A percentile compares a stretch with the other conserved stretches of the same genome.
Evolutionary conservation across 345 rosid genomes (phyloP).

Genomic region (Hypericum androsaemum): DNA sequence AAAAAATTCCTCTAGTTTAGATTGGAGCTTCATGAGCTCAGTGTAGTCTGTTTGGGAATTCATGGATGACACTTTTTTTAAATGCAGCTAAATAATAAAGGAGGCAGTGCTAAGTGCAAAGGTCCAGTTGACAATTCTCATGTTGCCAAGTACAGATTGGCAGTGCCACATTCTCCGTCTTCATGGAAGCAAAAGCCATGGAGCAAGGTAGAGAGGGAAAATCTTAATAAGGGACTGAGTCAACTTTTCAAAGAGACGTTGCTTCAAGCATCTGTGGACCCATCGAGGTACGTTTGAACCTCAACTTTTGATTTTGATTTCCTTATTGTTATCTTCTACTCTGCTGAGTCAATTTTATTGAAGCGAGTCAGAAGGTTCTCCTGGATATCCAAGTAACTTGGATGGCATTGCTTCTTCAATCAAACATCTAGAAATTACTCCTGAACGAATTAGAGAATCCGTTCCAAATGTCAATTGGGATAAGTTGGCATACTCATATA

Average conservation of each 20-base stretch:
- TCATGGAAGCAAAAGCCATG: constrained; percentile 50
- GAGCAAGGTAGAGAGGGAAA: constrained; percentile 59
- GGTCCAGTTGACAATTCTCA: constrained; percentile 75
- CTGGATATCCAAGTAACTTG: constrained; percentile 26
- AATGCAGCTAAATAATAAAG: constrained; percentile 49
- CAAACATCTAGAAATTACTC: constrained; percentile 61
- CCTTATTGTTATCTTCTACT: background rate
- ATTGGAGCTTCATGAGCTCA: constrained; percentile 4
- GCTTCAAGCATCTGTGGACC: constrained; percentile 44
- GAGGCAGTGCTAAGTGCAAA: constrained; percentile 26
- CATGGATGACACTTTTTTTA: constrained; percentile 8
- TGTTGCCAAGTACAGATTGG: constrained; percentile 50
- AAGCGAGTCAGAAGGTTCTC: constrained; percentile 18
- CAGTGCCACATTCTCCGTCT: constrained; percentile 43
- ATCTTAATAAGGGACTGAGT: constrained; percentile 57
- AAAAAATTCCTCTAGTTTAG: background rate
- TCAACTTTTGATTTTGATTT: background rate
- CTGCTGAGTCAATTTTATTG: constrained; percentile 17
- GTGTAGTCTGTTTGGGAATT: constrained; percentile 7
- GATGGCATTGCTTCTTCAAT: constrained; percentile 44
- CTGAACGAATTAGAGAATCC: constrained; percentile 54
- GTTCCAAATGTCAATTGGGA: constrained; percentile 87
- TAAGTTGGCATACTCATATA: constrained; percentile 51
- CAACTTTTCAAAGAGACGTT: constrained; percentile 72
- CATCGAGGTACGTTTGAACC: constrained; percentile 35